Percentiles rank a stretch among this genome's conserved stretches.
Evolutionary conservation across 1,284 basidiomycete species (phyloP).

Genomic region (Phylloboletellus chloephorus): DNA sequence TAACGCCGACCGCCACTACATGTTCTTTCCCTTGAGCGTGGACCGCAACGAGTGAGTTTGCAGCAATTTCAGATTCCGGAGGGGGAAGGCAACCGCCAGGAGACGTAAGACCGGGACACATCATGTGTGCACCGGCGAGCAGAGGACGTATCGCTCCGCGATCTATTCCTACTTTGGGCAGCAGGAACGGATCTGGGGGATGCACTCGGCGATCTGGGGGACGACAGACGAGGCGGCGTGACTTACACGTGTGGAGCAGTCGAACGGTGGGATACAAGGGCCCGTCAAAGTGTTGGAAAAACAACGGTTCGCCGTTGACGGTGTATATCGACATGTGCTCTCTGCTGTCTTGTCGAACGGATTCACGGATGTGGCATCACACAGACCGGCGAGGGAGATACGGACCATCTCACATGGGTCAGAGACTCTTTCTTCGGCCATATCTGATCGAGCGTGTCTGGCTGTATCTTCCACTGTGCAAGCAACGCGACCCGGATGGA

Average conservation of each 20-base stretch:
- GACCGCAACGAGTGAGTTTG: constrained; percentile 77
- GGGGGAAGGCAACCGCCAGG: constrained; percentile 86
- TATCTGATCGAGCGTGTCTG: constrained; percentile 80
- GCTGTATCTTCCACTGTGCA: constrained; percentile 80
- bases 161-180: constrained; percentile 89
- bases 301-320: constrained; percentile 79
- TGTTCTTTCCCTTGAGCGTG: constrained; percentile 96
- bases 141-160: constrained; percentile 97
- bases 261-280: constrained; percentile 86
- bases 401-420: constrained; percentile 92
- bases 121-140: constrained; percentile 90
- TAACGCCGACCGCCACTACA: constrained; percentile 83
- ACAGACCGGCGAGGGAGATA: constrained; percentile 2
- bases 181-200: constrained; percentile 75
- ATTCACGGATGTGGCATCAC: constrained; percentile 7
- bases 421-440: constrained; percentile 99
- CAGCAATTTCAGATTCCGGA: constrained; percentile 60
- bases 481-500: constrained; percentile 79
- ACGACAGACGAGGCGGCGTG: constrained; percentile 3
- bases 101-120: constrained; percentile 95
- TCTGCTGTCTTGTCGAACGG: constrained; percentile 55
- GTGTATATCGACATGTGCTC: constrained; percentile 94
- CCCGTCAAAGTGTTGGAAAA: constrained; percentile 97
- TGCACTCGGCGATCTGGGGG: constrained; percentile 3
- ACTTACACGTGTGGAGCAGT: constrained; percentile 86